A percentile compares a stretch with the other conserved stretches of the same genome.
phyloP scores from a whole-genome alignment of 768 basidiomycete species.

The Xerocomellus dryophilus region DNA sequence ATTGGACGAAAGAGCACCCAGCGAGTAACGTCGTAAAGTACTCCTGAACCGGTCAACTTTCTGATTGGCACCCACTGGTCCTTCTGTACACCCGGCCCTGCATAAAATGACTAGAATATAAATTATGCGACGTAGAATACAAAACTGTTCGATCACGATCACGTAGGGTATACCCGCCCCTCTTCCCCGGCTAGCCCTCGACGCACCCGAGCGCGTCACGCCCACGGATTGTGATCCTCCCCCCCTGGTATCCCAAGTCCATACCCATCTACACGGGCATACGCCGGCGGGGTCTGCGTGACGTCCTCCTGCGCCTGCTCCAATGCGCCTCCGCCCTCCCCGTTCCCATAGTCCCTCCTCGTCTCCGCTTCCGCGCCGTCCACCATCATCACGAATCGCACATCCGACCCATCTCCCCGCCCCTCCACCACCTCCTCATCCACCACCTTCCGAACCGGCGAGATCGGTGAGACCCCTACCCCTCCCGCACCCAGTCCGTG shows the following conservation, averaged over 20 bases:
- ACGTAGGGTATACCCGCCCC: not conserved
- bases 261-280: conserved; percentile 12
- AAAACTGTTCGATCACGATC: not conserved
- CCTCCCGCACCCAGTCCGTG: not conserved
- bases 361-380: conserved; percentile 1
- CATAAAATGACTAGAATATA: not conserved
- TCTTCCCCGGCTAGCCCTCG: too few species aligned
- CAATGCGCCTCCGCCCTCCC: not conserved
- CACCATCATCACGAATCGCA: conserved; percentile 2
- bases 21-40: too few species aligned
- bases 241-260: conserved; percentile 11
- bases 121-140: not conserved
- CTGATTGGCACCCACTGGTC: too few species aligned
- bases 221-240: conserved; percentile 28
- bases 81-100: too few species aligned
- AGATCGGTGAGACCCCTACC: not conserved
- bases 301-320: not conserved
- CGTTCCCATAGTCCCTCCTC: not conserved
- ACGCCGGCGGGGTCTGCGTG: conserved; percentile 19
- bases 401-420: not conserved
- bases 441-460: not conserved
- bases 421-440: not conserved
- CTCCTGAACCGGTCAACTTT: too few species aligned
- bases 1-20: too few species aligned
- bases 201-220: not conserved